Conservation (phyloP, 331 rosid genomes). For the Saraca asoca region DNA sequence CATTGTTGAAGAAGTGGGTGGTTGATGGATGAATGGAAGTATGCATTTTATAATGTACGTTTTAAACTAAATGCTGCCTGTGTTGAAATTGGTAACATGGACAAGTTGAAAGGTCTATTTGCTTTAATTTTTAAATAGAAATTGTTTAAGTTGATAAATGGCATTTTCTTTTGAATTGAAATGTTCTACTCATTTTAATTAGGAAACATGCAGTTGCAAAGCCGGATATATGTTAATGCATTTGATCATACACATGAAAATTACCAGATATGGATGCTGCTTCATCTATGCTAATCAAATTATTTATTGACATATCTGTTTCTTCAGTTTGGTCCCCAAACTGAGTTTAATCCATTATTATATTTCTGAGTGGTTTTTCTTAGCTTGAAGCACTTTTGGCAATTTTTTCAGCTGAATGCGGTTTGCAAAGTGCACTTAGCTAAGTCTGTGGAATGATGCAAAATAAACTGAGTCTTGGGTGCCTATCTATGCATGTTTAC, state of each 20-base stretch:
- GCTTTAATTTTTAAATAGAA: neutral
- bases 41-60: neutral
- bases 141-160: conserved; percentile 8
- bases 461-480: neutral
- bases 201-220: neutral
- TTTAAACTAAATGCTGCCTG: neutral
- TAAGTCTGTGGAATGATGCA: neutral
- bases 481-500: neutral
- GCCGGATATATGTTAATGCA: neutral
- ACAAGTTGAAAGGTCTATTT: neutral
- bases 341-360: neutral
- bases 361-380: neutral
- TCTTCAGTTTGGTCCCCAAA: neutral
- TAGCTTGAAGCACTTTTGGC: too few species aligned
- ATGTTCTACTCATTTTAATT: neutral
- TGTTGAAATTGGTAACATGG: neutral
- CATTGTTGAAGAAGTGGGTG: conserved; percentile 7
- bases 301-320: neutral
- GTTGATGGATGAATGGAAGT: neutral
- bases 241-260: conserved; percentile 9
- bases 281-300: neutral
- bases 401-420: too few species aligned
- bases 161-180: conserved; percentile 9
- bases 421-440: conserved; percentile 1
- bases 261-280: neutral